Evolutionary conservation across 331 rosid genomes (phyloP).

Genomic region (Quercus tomentella): DNA sequence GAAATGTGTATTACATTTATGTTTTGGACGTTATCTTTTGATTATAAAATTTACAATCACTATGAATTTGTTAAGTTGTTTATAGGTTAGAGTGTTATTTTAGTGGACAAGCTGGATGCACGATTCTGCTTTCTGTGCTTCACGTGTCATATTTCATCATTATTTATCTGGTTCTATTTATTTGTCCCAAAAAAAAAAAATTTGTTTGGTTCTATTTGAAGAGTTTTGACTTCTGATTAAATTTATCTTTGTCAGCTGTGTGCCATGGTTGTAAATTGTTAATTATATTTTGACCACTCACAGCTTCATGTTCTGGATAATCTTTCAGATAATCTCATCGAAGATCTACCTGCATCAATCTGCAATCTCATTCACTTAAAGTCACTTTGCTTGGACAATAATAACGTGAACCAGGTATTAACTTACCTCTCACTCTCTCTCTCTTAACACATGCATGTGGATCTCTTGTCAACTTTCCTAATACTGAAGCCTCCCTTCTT

Average conservation of each 20-base stretch:
- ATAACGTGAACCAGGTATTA: slow-evolving; percentile 75
- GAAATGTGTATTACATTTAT: neutral
- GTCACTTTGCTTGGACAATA: slow-evolving; percentile 80
- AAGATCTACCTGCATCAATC: slow-evolving; percentile 77
- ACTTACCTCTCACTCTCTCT: neutral
- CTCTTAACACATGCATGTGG: neutral
- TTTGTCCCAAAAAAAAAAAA: too few species aligned
- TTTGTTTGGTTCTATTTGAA: neutral
- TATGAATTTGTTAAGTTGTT: neutral
- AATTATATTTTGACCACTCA: neutral
- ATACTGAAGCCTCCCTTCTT: neutral
- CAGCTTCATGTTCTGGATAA: slow-evolving; percentile 19
- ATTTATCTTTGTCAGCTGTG: neutral
- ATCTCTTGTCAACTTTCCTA: neutral
- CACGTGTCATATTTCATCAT: neutral
- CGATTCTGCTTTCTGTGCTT: neutral
- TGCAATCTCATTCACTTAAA: slow-evolving; percentile 87
- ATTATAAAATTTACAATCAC: neutral
- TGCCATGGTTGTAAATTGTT: slow-evolving; percentile 4
- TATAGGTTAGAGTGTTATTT: neutral
- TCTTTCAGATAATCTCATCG: slow-evolving; percentile 78
- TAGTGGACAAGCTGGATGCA: neutral
- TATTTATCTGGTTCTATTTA: neutral
- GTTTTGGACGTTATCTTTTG: neutral
- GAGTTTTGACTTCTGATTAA: neutral